A percentile compares a stretch with the other conserved stretches of the same genome.
Conservation (phyloP, 169 alveolate species). For the Plasmodium gaboni region DNA sequence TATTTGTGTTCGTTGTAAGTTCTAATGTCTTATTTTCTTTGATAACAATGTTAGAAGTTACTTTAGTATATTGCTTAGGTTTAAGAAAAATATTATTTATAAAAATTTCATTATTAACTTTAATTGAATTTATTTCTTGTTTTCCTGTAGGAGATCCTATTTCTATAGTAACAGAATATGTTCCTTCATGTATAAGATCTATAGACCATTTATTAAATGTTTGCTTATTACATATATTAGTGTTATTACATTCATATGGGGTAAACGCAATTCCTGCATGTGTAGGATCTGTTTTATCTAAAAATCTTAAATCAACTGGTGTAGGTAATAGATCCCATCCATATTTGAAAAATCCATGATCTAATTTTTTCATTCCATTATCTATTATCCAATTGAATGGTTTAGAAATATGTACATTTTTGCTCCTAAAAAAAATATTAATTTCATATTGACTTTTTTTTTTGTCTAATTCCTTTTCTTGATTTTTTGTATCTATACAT, state of each 20-base stretch:
- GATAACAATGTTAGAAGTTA: constrained; percentile 36
- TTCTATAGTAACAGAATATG: constrained; percentile 61
- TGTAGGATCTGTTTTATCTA: constrained; percentile 48
- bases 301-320: constrained; percentile 24
- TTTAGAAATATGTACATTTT: constrained; percentile 31
- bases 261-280: constrained; percentile 71
- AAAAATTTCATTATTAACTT: constrained; percentile 56
- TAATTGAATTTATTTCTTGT: constrained; percentile 68
- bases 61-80: constrained; percentile 70
- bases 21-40: constrained; percentile 32
- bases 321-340: constrained; percentile 76
- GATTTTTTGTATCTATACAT: constrained; percentile 28
- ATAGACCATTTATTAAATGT: constrained; percentile 75
- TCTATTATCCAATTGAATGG: constrained; percentile 70
- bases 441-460: constrained; percentile 52
- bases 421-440: constrained; percentile 65
- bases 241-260: constrained; percentile 56
- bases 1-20: constrained; percentile 67
- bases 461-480: constrained; percentile 24
- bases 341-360: constrained; percentile 58
- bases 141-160: constrained; percentile 76
- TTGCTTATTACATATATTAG: constrained; percentile 35
- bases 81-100: constrained; percentile 70
- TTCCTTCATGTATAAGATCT: constrained; percentile 59
- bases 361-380: constrained; percentile 61